phyloP scores from a whole-genome alignment of 129 eudicot genomes.

The Flaveria ramosissima region DNA sequence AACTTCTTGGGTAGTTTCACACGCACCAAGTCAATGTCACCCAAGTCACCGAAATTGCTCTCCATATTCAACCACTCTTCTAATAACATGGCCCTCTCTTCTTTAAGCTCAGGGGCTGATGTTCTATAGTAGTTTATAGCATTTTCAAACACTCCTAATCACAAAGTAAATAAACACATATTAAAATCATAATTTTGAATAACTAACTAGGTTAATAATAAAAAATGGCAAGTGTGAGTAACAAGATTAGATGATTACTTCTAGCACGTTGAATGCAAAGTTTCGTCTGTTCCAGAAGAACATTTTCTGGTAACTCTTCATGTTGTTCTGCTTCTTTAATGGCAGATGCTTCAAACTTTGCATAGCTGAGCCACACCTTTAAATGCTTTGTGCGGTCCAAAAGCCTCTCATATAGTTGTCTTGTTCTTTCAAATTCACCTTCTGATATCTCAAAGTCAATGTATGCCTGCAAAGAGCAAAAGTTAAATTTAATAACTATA shows the following conservation, averaged over 20 bases:
- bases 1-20: slow-evolving; percentile 84
- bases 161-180: not conserved
- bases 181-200: not conserved
- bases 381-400: slow-evolving; percentile 81
- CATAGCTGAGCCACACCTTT: slow-evolving; percentile 93
- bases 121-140: slow-evolving; percentile 67
- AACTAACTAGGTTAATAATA: not conserved
- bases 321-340: slow-evolving; percentile 50
- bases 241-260: slow-evolving; percentile 46
- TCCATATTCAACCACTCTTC: slow-evolving; percentile 83
- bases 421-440: slow-evolving; percentile 74
- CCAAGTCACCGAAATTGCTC: slow-evolving; percentile 66
- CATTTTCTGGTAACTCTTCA: slow-evolving; percentile 49
- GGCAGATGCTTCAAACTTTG: slow-evolving; percentile 94
- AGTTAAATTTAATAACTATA: not conserved
- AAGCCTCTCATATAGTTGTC: slow-evolving; percentile 86
- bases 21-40: slow-evolving; percentile 60
- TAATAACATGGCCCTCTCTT: slow-evolving; percentile 85
- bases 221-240: slow-evolving; percentile 5
- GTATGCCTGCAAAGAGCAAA: slow-evolving; percentile 72
- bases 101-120: slow-evolving; percentile 76
- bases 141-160: slow-evolving; percentile 81
- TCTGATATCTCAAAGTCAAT: slow-evolving; percentile 93
- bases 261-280: slow-evolving; percentile 74
- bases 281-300: slow-evolving; percentile 37